These are phyloP conservation scores for Lactarius psammicola DNA, from an alignment of 768 basidiomycete genomes.

Conservation along the genomic window DNA sequence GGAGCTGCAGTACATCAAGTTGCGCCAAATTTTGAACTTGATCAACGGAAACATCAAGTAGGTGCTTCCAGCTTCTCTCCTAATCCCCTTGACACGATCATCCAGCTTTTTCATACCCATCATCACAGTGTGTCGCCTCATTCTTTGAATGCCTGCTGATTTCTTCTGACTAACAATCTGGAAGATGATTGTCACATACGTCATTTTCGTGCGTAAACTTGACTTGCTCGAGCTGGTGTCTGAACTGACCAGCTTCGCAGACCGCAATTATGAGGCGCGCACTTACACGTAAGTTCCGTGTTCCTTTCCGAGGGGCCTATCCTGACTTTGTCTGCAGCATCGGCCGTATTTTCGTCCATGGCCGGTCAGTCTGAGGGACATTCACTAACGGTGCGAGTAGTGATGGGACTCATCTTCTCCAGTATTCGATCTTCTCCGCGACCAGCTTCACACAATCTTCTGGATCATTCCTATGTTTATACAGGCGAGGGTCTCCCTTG, in stretches of 20 bases:
- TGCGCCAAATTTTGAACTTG: conserved; percentile 37
- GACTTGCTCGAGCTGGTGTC: not conserved
- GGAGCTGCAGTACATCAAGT: conserved; percentile 40
- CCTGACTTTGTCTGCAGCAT: conserved; percentile 26
- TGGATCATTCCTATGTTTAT: conserved; percentile 31
- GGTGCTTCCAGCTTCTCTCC: conserved; percentile 2
- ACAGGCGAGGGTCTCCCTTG: conserved; percentile 41
- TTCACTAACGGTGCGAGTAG: no score
- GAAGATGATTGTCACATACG: conserved; percentile 39
- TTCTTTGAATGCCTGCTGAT: not conserved
- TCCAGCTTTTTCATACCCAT: conserved; percentile 42
- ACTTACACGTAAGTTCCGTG: conserved; percentile 32
- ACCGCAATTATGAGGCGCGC: conserved; percentile 38
- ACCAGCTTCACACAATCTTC: conserved; percentile 34
- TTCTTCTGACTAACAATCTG: not conserved
- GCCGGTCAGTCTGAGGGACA: conserved; percentile 19
- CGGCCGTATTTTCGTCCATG: conserved; percentile 35
- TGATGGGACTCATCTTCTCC: not conserved
- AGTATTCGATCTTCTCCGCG: conserved; percentile 44
- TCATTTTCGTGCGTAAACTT: conserved; percentile 32
- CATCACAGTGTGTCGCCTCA: conserved; percentile 31
- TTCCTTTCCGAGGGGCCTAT: not conserved
- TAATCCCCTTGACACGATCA: not conserved
- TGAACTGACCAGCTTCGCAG: conserved; percentile 7
- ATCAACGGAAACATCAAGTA: conserved; percentile 38